These are phyloP conservation scores for barley (Hordeum vulgare) DNA, from an alignment of 176 grass and related monocot species.

Conservation along the genomic window DNA sequence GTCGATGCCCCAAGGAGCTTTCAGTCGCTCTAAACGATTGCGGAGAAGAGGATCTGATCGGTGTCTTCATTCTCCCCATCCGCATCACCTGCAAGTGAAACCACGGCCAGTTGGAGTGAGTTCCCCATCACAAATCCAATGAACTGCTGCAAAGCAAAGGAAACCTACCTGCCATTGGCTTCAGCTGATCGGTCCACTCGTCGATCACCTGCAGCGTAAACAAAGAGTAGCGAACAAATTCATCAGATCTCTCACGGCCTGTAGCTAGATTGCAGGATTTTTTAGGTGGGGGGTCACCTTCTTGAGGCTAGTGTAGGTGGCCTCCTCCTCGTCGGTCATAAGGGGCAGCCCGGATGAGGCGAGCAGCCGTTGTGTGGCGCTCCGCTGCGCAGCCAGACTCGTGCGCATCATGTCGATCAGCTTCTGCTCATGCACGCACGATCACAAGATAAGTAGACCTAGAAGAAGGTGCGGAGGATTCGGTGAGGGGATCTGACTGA, in stretches of 20 bases:
- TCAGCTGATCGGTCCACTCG: constrained; percentile 64
- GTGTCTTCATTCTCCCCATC: constrained; percentile 43
- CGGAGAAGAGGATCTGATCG: constrained; percentile 68
- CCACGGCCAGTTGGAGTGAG: neutral
- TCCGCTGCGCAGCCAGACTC: constrained; percentile 53
- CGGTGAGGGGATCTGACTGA: neutral
- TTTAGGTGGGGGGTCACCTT: constrained; percentile 15
- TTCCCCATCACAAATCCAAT: neutral
- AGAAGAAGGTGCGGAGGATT: neutral
- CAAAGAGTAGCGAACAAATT: neutral
- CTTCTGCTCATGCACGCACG: constrained; percentile 29
- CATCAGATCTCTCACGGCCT: neutral
- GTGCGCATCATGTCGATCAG: constrained; percentile 66
- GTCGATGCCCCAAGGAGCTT: no score
- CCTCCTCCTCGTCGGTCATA: constrained; percentile 49
- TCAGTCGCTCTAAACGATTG: constrained; percentile 38
- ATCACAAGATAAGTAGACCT: neutral
- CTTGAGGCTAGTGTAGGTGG: constrained; percentile 45
- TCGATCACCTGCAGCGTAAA: constrained; percentile 40
- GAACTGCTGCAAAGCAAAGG: neutral
- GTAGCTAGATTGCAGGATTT: neutral
- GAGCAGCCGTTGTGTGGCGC: constrained; percentile 43
- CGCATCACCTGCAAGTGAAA: constrained; percentile 44
- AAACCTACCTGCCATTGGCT: constrained; percentile 37
- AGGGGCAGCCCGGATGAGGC: constrained; percentile 54